Base-by-base conservation (phyloP, 495 filamentous ascomycete genomes). In the Astrothelium subdiscretum region DNA sequence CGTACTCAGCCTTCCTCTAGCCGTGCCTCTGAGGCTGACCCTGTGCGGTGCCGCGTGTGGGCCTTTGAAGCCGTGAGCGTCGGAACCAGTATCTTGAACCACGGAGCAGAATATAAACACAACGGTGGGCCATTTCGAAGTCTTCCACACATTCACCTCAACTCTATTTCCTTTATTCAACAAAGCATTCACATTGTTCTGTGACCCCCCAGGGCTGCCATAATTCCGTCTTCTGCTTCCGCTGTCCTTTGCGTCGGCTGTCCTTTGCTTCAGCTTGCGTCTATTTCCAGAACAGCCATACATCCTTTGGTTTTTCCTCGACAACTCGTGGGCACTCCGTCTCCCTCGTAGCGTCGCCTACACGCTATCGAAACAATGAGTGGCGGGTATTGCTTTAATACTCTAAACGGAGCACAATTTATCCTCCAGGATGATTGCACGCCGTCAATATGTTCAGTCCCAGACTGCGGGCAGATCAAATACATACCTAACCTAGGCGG, bases 401-500 rank as follows among this genome's bases (percentile, higher is more conserved):
- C 48, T 29, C 24, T 54, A 8, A 29, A 54, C 24, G 22, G 24
- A 10, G 8, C 13, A 29, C 22, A 54, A 29, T 54, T 8, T 29
- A 54, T 54, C 48, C 20, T 54, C 4, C 48, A 8, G 1, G 5
- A 54, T 8, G 11, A n/a, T 10, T 54, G 48, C 48, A 54, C 48
- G 2, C 48, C 48, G 3, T 12, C 48, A 26, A 54, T 29, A 12
- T 54, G 48, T 20, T 29, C 24, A 2, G 48, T 54, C 1, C 22
- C 4, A 29, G 48, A 26, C 8, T 54, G 48, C 29, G 48, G 48
- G 6, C 48, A 54, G 24, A 54, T 54, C 48, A 29, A 54, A 11
- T 80, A 80, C 60, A 63, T 70, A 6, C 78, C 78, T 0, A 72
- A 63, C 12, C 59, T 78, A 38, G 70, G 69, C 8, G 67, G 72